Percentiles rank a stretch among this genome's conserved stretches.
Conservation (phyloP, 495 filamentous ascomycete genomes). For the Annulohypoxylon nitens region DNA sequence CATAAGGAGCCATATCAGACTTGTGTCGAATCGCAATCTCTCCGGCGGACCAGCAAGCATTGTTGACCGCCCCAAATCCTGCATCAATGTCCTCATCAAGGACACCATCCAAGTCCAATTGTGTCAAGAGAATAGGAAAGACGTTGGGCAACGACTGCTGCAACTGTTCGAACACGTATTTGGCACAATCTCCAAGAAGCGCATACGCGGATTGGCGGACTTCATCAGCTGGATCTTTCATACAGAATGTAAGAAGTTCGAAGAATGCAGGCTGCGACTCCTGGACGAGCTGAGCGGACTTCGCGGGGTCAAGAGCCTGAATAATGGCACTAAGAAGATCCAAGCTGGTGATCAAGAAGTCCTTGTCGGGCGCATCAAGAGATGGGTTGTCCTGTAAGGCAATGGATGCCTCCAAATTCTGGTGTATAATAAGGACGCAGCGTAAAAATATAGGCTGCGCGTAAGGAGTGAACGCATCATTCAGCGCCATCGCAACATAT, state of each 20-base stretch:
- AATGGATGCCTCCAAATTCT: conserved; percentile 83
- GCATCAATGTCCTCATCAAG: conserved; percentile 79
- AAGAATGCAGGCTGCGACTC: conserved; percentile 86
- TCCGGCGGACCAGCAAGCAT: conserved; percentile 96
- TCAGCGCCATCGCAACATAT: conserved; percentile 90
- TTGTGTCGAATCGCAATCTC: conserved; percentile 90
- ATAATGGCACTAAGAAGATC: conserved; percentile 95
- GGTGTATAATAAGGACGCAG: conserved; percentile 90
- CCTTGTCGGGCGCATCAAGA: conserved; percentile 90
- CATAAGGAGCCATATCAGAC: conserved; percentile 78
- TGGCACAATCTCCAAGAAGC: conserved; percentile 94
- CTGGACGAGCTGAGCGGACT: conserved; percentile 80
- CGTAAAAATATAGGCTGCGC: conserved; percentile 85
- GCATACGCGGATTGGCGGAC: conserved; percentile 97
- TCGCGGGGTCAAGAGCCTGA: conserved; percentile 83
- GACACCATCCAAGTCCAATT: conserved; percentile 84
- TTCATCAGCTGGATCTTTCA: conserved; percentile 92
- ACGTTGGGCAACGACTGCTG: conserved; percentile 78
- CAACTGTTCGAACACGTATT: conserved; percentile 90
- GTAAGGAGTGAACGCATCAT: conserved; percentile 84
- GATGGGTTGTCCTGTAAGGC: conserved; percentile 70
- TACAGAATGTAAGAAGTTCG: conserved; percentile 88
- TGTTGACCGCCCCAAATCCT: conserved; percentile 93
- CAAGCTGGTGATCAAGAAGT: conserved; percentile 96
- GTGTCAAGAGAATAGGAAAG: conserved; percentile 82